A percentile compares a stretch with the other conserved stretches of the same genome.
These are phyloP conservation scores for Pholiota molesta DNA, from an alignment of 768 basidiomycete genomes.

Conservation along the genomic window DNA sequence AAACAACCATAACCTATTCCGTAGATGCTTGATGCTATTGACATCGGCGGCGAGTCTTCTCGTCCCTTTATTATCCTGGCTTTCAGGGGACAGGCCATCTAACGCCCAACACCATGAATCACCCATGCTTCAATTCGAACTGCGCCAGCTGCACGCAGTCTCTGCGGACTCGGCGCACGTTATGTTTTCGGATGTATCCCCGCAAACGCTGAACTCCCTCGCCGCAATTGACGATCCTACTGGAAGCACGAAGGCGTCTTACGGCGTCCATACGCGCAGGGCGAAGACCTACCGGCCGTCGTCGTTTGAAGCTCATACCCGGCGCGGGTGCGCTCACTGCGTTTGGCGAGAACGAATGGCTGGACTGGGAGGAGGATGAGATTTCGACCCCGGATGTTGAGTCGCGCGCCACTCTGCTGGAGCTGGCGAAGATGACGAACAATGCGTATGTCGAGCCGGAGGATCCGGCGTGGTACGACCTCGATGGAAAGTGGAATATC, in stretches of 20 bases:
- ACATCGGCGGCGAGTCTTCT: slow-evolving; percentile 51
- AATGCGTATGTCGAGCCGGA: slow-evolving; percentile 80
- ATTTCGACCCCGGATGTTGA: slow-evolving; percentile 76
- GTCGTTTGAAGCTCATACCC: slow-evolving; percentile 46
- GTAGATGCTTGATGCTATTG: slow-evolving; percentile 52
- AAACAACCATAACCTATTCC: slow-evolving; percentile 8
- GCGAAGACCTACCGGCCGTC: slow-evolving; percentile 47
- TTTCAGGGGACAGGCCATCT: slow-evolving; percentile 21
- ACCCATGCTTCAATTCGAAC: slow-evolving; percentile 46
- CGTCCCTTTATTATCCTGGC: slow-evolving; percentile 41
- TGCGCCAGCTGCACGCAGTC: slow-evolving; percentile 65
- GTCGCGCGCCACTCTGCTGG: slow-evolving; percentile 71
- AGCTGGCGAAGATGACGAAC: slow-evolving; percentile 93
- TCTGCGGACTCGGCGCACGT: slow-evolving; percentile 47
- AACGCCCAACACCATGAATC: slow-evolving; percentile 9
- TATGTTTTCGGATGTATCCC: slow-evolving; percentile 53
- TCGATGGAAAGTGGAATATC: slow-evolving; percentile 66
- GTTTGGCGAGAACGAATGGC: slow-evolving; percentile 46
- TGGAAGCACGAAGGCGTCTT: slow-evolving; percentile 26
- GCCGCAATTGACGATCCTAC: slow-evolving; percentile 13
- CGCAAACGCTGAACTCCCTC: slow-evolving; percentile 7
- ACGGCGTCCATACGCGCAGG: slow-evolving; percentile 40
- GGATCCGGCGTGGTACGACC: slow-evolving; percentile 76
- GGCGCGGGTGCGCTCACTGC: slow-evolving; percentile 49
- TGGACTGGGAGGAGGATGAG: slow-evolving; percentile 78